A percentile compares a stretch with the other conserved stretches of the same genome.
Evolutionary conservation across 2,329 filamentous ascomycete species (phyloP).

Genomic region (Nothophaeocryptopus gaeumannii): DNA sequence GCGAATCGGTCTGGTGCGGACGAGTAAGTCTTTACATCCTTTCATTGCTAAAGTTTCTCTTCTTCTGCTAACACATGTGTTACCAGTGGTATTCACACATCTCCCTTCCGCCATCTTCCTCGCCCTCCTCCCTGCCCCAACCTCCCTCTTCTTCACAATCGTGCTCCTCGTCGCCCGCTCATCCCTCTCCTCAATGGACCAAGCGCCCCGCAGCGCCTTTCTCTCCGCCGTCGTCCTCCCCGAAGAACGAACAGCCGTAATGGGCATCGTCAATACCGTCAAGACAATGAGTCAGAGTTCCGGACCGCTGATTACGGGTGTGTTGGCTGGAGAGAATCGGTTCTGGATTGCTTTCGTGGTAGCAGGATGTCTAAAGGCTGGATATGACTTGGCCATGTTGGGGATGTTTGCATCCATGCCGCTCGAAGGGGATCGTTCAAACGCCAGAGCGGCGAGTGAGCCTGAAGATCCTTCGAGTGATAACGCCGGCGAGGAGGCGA

Average conservation of each 20-base stretch:
- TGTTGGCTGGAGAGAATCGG: slow-evolving; percentile 53
- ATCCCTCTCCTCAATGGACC: slow-evolving; percentile 66
- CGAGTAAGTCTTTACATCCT: slow-evolving; percentile 65
- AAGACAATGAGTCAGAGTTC: slow-evolving; percentile 63
- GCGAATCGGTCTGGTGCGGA: slow-evolving; percentile 58
- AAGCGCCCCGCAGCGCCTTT: slow-evolving; percentile 67
- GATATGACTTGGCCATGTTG: slow-evolving; percentile 36
- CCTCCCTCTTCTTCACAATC: slow-evolving; percentile 54
- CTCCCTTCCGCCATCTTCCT: slow-evolving; percentile 66
- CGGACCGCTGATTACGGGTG: slow-evolving; percentile 64
- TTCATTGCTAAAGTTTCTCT: background rate
- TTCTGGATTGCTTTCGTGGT: slow-evolving; percentile 63
- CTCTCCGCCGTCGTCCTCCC: slow-evolving; percentile 63
- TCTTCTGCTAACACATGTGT: background rate
- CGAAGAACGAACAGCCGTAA: slow-evolving; percentile 66
- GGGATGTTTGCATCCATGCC: slow-evolving; percentile 26
- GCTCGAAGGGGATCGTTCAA: background rate
- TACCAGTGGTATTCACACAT: slow-evolving; percentile 57
- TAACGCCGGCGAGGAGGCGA: too few relatives aligned
- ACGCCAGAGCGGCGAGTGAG: too few relatives aligned
- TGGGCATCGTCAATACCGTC: slow-evolving; percentile 67
- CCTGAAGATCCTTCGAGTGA: too few relatives aligned
- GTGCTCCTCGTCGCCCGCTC: slow-evolving; percentile 61
- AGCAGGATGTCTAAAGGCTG: slow-evolving; percentile 64
- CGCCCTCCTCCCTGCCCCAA: slow-evolving; percentile 57